Base-by-base conservation (phyloP, 768 basidiomycete species). In the Phylloporus sp. region DNA sequence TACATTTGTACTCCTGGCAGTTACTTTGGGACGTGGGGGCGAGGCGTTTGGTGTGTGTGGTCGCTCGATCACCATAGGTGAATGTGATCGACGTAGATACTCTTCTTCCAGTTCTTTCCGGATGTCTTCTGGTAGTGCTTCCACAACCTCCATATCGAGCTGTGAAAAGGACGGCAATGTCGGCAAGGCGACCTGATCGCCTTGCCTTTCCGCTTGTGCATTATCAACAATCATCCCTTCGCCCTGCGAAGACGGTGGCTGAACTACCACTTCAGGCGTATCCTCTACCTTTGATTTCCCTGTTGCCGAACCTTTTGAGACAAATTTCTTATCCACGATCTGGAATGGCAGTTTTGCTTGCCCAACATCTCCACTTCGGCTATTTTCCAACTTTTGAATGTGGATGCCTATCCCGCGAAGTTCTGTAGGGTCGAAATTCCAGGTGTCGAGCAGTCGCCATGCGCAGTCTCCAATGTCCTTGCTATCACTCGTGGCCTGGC, bases 381-480 rank as follows among this genome's bases (percentile, higher is more conserved):
- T 59, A 7, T 76, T 72, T 68, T 97, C 92, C 5, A 98, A 76
- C 65, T 94, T 97, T 61, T 88, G 85, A 12, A 97, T 81, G 60
- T 95, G 92, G 8, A 98, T 86, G 0, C 91, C 93, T 50, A 98
- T 80, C 1, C 95, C 95, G 20, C 95, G 79, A n/a, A 98, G 72
- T 55, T 97, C 95, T 52, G 75, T 80, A 0, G 93, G 84, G 55
- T 92, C 88, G 45, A 97, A 86, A 32, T 78, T 74, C 66, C 93
- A 84, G 1, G 80, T 77, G 58, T 80, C 75, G 27, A 95, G 74
- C 15, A 97, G 69, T 53, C 80, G 78, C 81, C 87, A 89, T 6
- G 91, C 87, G 54, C 85, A 82, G 23, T 84, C 78, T 0, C 84
- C 90, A 35, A 99, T 86, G 32, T 84, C 70, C 34, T 72, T 76